Base-by-base conservation (phyloP, 108 stramenopile species). In the Fragilaria crotonensis region DNA sequence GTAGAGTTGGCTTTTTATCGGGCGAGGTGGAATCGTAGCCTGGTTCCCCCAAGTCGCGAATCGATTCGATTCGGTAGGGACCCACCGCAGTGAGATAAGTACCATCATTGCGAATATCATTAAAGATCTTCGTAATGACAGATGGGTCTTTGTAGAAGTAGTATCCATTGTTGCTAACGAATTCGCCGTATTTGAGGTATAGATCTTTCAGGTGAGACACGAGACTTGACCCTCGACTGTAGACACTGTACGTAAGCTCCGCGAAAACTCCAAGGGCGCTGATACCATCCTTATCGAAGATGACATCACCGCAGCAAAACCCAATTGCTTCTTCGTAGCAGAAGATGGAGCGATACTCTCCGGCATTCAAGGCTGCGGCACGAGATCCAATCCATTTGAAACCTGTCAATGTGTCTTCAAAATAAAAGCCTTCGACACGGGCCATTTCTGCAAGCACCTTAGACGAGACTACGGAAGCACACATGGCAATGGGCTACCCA, bases 281-380 rank as follows among this genome's bases (percentile, higher is more conserved):
- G 11, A 94, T 70, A 3, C 93, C 93, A 65, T 94, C 93, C 76
- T 94, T 99, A 66, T 99, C 98, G 33, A 80, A 81, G 7, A 96
- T 76, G 20, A 94, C 77, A 51, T 92, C 90, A 1, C 95, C 95
- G 36, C 82, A 82, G 61, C 89, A 71, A 77, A 96, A 93, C 9
- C 98, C 98, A 50, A 99, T 94, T 23, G 96, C 96, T 64, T 99
- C 98, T 81, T 99, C 98, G 58, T 96, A 97, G 4, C 83, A 76
- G 61, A 97, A 87, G 27, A 97, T 50, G 50, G 94, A 77, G 25
- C 66, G 60, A 48, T 90, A 88, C 59, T 90, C 75, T 17, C 32
- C 36, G 57, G 73, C 50, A 21, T 52, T 62, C 31, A 95, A 73
- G 30, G 74, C 68, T 0, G 75, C 50, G 4, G 83, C 68, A 41